Conservation (phyloP, 805 yeast genomes). For the Pichia membranifaciens region DNA sequence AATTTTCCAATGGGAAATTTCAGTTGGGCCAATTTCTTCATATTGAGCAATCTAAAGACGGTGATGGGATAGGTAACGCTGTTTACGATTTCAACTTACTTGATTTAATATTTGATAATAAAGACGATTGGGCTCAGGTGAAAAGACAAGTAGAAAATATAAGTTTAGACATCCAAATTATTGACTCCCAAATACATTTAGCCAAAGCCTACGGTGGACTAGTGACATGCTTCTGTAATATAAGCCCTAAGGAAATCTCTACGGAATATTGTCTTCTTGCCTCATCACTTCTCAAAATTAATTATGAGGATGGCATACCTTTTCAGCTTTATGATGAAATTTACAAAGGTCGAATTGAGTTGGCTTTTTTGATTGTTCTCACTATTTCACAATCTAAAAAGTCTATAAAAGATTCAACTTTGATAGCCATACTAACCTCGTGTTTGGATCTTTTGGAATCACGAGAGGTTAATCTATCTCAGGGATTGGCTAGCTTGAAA, state of each 20-base stretch:
- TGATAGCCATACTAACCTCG: conserved; percentile 38
- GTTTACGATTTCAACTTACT: conserved; percentile 57
- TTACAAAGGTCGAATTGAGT: conserved; percentile 58
- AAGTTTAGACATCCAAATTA: conserved; percentile 57
- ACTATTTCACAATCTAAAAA: conserved; percentile 31
- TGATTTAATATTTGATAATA: conserved; percentile 48
- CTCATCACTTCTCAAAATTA: conserved; percentile 44
- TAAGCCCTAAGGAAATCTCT: conserved; percentile 26
- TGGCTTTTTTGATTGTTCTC: conserved; percentile 50
- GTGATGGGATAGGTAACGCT: conserved; percentile 43
- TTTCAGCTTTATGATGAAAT: conserved; percentile 43
- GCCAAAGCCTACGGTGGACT: conserved; percentile 78
- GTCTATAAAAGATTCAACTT: conserved; percentile 28
- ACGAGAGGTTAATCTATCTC: conserved; percentile 42
- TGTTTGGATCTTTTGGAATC: conserved; percentile 44
- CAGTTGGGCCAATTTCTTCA: conserved; percentile 46
- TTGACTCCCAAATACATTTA: conserved; percentile 59
- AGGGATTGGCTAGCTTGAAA: conserved; percentile 35
- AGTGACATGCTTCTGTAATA: conserved; percentile 57
- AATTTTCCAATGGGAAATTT: conserved; percentile 27
- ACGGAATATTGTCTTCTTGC: conserved; percentile 33
- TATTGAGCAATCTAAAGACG: conserved; percentile 27
- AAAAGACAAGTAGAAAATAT: conserved; percentile 49
- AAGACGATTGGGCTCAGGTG: conserved; percentile 41
- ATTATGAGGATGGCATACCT: conserved; percentile 46